phyloP scores from a whole-genome alignment of 805 yeast genomes.

The Candida montana region DNA sequence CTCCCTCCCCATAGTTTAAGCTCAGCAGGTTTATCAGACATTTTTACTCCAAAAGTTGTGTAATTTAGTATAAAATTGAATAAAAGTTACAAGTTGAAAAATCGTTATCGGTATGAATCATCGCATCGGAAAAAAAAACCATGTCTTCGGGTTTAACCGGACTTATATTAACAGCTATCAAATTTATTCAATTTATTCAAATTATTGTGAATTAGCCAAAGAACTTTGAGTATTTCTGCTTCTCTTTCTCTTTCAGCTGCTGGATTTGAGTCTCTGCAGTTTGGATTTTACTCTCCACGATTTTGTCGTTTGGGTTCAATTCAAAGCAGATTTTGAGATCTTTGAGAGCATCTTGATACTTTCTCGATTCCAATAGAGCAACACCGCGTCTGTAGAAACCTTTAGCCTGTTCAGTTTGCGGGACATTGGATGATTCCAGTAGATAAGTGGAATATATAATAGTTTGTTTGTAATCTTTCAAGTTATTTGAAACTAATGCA shows the following conservation, averaged over 20 bases:
- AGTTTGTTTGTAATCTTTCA: slow-evolving; percentile 43
- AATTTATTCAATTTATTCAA: no score
- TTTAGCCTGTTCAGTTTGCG: slow-evolving; percentile 46
- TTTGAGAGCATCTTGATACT: slow-evolving; percentile 43
- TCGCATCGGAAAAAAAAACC: no score
- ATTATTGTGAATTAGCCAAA: slow-evolving; percentile 29
- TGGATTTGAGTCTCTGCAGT: slow-evolving; percentile 36
- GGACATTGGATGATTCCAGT: slow-evolving; percentile 42
- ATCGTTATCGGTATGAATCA: no score
- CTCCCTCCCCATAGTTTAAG: slow-evolving; percentile 96
- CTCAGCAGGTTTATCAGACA: slow-evolving; percentile 38
- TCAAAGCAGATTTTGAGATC: slow-evolving; percentile 41
- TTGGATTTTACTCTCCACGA: slow-evolving; percentile 40
- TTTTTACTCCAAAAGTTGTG: slow-evolving; percentile 2
- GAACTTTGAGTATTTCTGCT: slow-evolving; percentile 56
- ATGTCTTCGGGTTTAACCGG: no score
- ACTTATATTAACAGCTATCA: no score
- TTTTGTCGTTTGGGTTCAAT: slow-evolving; percentile 38
- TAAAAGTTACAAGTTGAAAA: no score
- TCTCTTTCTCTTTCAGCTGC: slow-evolving; percentile 43
- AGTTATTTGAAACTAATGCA: slow-evolving; percentile 48
- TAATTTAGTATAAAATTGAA: no score
- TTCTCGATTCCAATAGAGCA: slow-evolving; percentile 37
- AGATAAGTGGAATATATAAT: slow-evolving; percentile 51
- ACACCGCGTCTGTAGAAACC: slow-evolving; percentile 53